phyloP scores from a whole-genome alignment of 2,329 filamentous ascomycete genomes.

The Alternaria gaisen region DNA sequence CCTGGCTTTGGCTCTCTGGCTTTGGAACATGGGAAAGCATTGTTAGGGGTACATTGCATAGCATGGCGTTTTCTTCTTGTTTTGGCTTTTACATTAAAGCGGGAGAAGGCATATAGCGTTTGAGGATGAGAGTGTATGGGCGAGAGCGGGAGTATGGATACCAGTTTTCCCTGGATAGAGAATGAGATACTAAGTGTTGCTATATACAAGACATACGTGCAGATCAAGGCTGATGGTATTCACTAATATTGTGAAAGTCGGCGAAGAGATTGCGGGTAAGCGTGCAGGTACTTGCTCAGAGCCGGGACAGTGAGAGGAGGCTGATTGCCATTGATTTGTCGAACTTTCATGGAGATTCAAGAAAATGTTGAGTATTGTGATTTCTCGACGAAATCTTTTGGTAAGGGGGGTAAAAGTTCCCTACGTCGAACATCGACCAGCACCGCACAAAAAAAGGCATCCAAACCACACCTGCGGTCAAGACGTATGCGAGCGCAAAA shows the following conservation, averaged over 20 bases:
- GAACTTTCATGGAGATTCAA: too few species aligned
- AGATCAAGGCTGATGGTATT: too few species aligned
- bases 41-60: slow-evolving; percentile 1
- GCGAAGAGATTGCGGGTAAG: neutral
- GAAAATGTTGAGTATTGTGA: too few species aligned
- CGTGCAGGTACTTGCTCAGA: too few species aligned
- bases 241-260: neutral
- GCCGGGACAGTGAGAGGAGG: too few species aligned
- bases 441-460: too few species aligned
- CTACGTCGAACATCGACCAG: too few species aligned
- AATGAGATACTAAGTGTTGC: neutral
- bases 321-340: too few species aligned
- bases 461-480: too few species aligned
- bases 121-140: neutral
- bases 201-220: neutral
- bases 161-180: neutral
- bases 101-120: neutral
- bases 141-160: neutral
- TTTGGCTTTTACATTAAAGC: neutral
- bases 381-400: too few species aligned
- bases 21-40: neutral
- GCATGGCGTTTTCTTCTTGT: neutral
- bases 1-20: neutral
- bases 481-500: too few species aligned
- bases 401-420: too few species aligned